Evolutionary conservation across 768 basidiomycete species (phyloP).

Genomic region (Trametes punicea): DNA sequence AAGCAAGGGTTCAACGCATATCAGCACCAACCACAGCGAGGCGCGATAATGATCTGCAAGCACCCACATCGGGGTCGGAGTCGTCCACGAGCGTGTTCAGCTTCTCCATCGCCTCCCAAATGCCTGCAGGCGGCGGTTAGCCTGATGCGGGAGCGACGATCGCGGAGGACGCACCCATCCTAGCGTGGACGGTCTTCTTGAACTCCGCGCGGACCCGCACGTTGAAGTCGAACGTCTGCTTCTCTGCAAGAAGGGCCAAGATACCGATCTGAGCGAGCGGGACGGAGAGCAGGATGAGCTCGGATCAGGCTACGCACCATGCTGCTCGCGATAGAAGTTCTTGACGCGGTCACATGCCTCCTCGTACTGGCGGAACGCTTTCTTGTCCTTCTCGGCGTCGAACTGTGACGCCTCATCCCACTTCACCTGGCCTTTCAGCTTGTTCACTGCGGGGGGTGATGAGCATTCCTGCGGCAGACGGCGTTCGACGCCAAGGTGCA

Average conservation of each 20-base stretch:
- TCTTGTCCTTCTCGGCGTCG: conserved; percentile 62
- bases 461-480: neutral
- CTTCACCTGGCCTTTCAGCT: conserved; percentile 51
- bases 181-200: conserved; percentile 58
- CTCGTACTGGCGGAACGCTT: conserved; percentile 69
- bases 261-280: conserved; percentile 1
- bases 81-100: conserved; percentile 87
- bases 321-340: conserved; percentile 74
- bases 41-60: neutral
- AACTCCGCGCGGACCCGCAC: conserved; percentile 73
- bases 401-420: conserved; percentile 58
- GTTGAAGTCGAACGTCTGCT: conserved; percentile 86
- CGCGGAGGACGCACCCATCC: conserved; percentile 51
- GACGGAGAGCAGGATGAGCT: neutral
- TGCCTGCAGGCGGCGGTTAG: conserved; percentile 24
- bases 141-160: neutral
- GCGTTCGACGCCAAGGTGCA: conserved; percentile 15
- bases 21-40: neutral
- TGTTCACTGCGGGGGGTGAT: conserved; percentile 49
- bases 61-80: conserved; percentile 79
- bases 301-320: conserved; percentile 50
- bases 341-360: conserved; percentile 76
- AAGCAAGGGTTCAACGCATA: neutral
- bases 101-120: conserved; percentile 87
- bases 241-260: conserved; percentile 45